phyloP scores from a whole-genome alignment of 345 rosid species.

The Psidium guajava region DNA sequence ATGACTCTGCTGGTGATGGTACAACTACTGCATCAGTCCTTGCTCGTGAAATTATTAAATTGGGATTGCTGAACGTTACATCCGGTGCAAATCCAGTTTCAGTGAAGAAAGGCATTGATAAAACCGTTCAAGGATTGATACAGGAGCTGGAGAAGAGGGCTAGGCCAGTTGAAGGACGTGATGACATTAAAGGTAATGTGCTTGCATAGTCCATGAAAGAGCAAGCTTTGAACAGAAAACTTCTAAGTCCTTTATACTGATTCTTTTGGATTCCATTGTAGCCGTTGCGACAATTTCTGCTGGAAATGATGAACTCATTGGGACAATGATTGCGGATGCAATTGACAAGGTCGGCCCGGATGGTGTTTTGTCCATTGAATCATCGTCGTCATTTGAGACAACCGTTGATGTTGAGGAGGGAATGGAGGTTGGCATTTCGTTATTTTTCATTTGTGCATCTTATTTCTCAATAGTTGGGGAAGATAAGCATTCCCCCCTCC shows the following conservation, averaged over 20 bases:
- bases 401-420: constrained; percentile 97
- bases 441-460: not conserved
- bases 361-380: constrained; percentile 95
- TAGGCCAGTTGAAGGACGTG: constrained; percentile 80
- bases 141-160: constrained; percentile 81
- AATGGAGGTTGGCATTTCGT: constrained; percentile 54
- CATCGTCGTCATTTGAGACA: constrained; percentile 95
- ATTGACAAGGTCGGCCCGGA: constrained; percentile 99
- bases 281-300: constrained; percentile 94
- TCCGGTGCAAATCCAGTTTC: constrained; percentile 98
- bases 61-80: constrained; percentile 82
- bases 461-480: not conserved
- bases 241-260: not conserved
- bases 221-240: not conserved
- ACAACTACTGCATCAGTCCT: constrained; percentile 94
- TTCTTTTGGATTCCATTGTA: not conserved
- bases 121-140: constrained; percentile 64
- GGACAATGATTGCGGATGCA: constrained; percentile 94
- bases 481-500: not conserved
- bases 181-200: constrained; percentile 65
- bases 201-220: not conserved
- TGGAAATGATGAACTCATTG: constrained; percentile 94
- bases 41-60: constrained; percentile 84
- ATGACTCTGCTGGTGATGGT: constrained; percentile 98
- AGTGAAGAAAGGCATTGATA: constrained; percentile 79